These are phyloP conservation scores for Fallopia convolvulus DNA, from an alignment of 148 eudicot genomes.

Conservation along the genomic window DNA sequence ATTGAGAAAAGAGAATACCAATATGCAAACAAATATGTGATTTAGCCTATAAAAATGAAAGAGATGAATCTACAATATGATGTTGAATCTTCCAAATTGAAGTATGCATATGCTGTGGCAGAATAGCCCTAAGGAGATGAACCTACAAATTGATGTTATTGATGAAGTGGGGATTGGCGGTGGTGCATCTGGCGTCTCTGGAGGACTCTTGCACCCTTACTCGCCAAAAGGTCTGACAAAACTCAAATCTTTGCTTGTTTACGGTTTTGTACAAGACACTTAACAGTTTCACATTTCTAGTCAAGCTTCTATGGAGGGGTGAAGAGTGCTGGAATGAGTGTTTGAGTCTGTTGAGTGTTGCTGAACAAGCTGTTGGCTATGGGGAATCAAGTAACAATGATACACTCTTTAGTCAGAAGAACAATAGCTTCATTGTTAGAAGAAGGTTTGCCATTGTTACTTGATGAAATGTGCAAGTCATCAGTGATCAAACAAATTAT, in stretches of 20 bases:
- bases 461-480: not conserved
- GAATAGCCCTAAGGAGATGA: constrained; percentile 57
- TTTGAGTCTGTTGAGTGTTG: constrained; percentile 67
- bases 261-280: not conserved
- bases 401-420: constrained; percentile 14
- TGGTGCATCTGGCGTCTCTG: constrained; percentile 97
- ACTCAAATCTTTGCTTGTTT: not conserved
- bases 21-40: not conserved
- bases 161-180: constrained; percentile 94
- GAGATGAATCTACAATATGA: not conserved
- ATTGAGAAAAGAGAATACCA: not conserved
- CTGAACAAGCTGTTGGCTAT: constrained; percentile 51
- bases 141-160: constrained; percentile 54
- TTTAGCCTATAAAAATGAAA: not conserved
- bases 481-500: not conserved
- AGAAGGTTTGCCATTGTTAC: constrained; percentile 43
- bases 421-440: constrained; percentile 35
- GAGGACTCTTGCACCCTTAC: constrained; percentile 97
- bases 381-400: constrained; percentile 13
- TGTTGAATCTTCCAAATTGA: not conserved
- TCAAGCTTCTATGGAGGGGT: constrained; percentile 89
- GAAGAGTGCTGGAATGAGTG: constrained; percentile 82
- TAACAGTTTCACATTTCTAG: constrained; percentile 29
- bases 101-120: constrained; percentile 27
- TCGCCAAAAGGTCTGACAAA: constrained; percentile 68